Evolutionary conservation across 305 asterid species (phyloP), one percentile per base, ranked within the genome.

Genomic region (Galium porrigens): DNA sequence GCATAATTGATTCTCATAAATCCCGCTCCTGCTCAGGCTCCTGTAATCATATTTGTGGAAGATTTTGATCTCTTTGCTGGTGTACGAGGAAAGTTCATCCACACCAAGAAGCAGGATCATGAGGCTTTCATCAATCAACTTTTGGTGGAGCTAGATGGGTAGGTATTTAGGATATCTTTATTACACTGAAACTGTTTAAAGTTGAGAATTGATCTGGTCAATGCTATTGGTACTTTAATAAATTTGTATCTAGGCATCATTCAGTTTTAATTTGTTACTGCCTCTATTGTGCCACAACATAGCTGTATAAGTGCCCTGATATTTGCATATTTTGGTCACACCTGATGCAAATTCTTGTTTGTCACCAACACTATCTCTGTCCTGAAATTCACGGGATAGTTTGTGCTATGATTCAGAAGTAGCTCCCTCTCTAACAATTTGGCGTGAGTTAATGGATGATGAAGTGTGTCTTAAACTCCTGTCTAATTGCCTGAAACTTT

Each of bases 1-100:
- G 33, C 34, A 25, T 5, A 39, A 5, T 15, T 52, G 41, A 65
- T 46, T 20, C 55, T 48, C 56, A 51, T 65, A 17, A 8, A 8
- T 54, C 17, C 0, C 41, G 68, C 72, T 70, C 74, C 30, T 70
- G 66, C 75, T 65, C 77, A 92, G 97, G 97, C 97, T 74, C 99
- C 99, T 71, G 99, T 92, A 69, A 92, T 92, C 79, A 86, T 92
- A 77, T 88, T 87, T 70, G 99, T 92, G 76, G 99, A 92, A 80
- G 99, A 92, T 66, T 89, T 92, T 71, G 99, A 92, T 75, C 94
- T 83, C 79, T 92, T 92, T 80, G 97, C 97, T 82, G 99, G 99
- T 71, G 96, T 87, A 70, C 87, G 99, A 32, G 99, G 99, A 68
- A 84, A 86, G 78, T 86, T 82, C 76, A 75, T 87, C 66, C 95